These are phyloP conservation scores for Aspergillus neotritici DNA, from an alignment of 2,329 filamentous ascomycete genomes.

Conservation along the genomic window DNA sequence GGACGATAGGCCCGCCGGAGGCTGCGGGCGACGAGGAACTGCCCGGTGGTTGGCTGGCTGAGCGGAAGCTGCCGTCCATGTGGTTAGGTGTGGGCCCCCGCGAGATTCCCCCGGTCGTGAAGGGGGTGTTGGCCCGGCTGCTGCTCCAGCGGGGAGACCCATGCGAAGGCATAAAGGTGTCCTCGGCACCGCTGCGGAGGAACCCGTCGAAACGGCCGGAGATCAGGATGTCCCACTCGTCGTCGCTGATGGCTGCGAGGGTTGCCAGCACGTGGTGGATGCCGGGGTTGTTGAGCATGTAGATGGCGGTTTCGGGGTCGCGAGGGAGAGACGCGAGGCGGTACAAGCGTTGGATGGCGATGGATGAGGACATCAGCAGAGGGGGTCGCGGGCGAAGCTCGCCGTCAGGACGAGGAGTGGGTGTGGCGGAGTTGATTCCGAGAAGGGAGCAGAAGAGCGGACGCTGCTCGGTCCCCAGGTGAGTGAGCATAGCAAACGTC, in stretches of 20 bases:
- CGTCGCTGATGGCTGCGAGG: constrained; percentile 76
- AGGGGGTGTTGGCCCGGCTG: constrained; percentile 36
- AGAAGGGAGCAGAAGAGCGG: constrained; percentile 79
- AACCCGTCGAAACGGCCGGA: constrained; percentile 95
- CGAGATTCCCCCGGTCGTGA: constrained; percentile 28
- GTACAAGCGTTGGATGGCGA: constrained; percentile 80
- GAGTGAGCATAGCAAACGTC: constrained; percentile 87
- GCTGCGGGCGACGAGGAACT: constrained; percentile 51
- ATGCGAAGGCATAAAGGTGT: constrained; percentile 27
- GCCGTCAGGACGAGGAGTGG: constrained; percentile 59
- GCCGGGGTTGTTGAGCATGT: constrained; percentile 72
- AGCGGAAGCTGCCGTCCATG: constrained; percentile 39
- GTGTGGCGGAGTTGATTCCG: constrained; percentile 49
- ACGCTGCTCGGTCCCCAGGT: constrained; percentile 67
- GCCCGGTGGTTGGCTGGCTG: constrained; percentile 36
- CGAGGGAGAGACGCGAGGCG: constrained; percentile 66
- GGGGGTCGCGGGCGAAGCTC: constrained; percentile 64
- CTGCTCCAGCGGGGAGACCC: constrained; percentile 28
- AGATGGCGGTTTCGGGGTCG: constrained; percentile 80
- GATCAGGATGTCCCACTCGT: constrained; percentile 94
- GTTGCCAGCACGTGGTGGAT: constrained; percentile 85
- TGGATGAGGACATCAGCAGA: constrained; percentile 66
- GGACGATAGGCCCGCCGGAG: constrained; percentile 69
- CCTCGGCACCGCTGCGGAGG: constrained; percentile 84
- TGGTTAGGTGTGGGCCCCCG: constrained; percentile 31